Base-by-base conservation (phyloP, 1,284 basidiomycete genomes). In the Exobasidium rhododendri region DNA sequence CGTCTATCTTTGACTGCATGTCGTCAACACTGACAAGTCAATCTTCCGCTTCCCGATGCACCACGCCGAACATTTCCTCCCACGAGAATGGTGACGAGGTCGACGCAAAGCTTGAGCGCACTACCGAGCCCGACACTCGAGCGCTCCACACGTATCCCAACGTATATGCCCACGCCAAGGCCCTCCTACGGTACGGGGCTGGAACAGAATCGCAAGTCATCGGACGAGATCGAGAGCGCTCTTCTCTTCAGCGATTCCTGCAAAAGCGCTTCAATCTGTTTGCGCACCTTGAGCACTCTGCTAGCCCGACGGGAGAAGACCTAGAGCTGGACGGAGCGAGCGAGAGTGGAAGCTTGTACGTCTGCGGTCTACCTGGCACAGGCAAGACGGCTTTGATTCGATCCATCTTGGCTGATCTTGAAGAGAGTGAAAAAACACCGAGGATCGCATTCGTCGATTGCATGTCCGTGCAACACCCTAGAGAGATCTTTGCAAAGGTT, bases 321-420 rank as follows among this genome's bases (percentile, higher is more conserved):
- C 17, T 55, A 6, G 66, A 71, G 14, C 62, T 73, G 31, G 69
- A 73, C 35, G 71, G 71, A 24, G 68, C 70, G 45, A 13, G 61
- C 1, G 65, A 68, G 29, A 69, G 71, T 0, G 66, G 67, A 3
- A 65, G 71, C 56, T 70, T 82, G 22, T 82, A 82, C 69, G 74
- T 82, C 31, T 82, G 81, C 26, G 82, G 82, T n/a, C 73, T 80
- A 29, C 81, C 82, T 2, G 82, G 82, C 0, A 81, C 81, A 3
- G 82, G 82, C 53, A 82, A 82, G 68, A 82, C 82, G 10, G 81
- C 80, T 2, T 73, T 82, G 1, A 67, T 82, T 2, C 69, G 71
- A 1, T 70, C 74, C 3, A 71, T 81, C n/a, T 60, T 82, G 20
- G 64, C 65, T 22, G 69, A 74, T n/a, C 68, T 79, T 1, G 40